Percentiles rank a stretch among this genome's conserved stretches.
These are phyloP conservation scores for Gossypium aridum DNA, from an alignment of 441 rosid genomes.

Conservation along the genomic window DNA sequence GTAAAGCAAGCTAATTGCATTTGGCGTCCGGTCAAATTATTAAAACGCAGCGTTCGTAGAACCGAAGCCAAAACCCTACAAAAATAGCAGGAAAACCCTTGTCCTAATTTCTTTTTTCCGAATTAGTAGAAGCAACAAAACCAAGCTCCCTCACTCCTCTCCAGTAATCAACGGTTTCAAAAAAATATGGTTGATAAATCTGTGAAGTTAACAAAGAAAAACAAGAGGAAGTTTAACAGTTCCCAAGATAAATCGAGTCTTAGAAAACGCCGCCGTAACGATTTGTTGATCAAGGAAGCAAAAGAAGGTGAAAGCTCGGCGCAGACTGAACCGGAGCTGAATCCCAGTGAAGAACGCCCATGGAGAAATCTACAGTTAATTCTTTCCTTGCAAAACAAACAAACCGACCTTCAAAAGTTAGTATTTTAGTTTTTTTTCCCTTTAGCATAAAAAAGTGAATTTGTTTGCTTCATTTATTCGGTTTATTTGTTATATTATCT, in stretches of 20 bases:
- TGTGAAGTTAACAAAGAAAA: slow-evolving; percentile 20
- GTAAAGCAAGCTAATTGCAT: not conserved
- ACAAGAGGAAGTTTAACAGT: slow-evolving; percentile 33
- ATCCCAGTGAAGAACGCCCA: slow-evolving; percentile 30
- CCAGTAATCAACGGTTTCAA: not conserved
- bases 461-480: not conserved
- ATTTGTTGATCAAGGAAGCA: slow-evolving; percentile 23
- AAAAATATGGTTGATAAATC: slow-evolving; percentile 28
- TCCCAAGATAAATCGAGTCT: slow-evolving; percentile 17
- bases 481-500: not conserved
- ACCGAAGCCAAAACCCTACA: slow-evolving; percentile 11
- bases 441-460: not conserved
- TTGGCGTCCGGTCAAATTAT: not conserved
- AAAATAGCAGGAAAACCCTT: not conserved
- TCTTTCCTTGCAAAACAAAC: slow-evolving; percentile 44
- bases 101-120: not conserved
- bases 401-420: slow-evolving; percentile 49
- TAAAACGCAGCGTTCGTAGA: not conserved
- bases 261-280: slow-evolving; percentile 21
- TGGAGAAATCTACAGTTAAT: slow-evolving; percentile 80
- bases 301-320: slow-evolving; percentile 14
- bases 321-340: slow-evolving; percentile 12
- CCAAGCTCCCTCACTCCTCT: not conserved
- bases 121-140: not conserved
- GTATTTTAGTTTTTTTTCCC: slow-evolving; percentile 15